Base-by-base conservation (phyloP, 176 grass and related monocot genomes). In the Eleusine coracana region DNA sequence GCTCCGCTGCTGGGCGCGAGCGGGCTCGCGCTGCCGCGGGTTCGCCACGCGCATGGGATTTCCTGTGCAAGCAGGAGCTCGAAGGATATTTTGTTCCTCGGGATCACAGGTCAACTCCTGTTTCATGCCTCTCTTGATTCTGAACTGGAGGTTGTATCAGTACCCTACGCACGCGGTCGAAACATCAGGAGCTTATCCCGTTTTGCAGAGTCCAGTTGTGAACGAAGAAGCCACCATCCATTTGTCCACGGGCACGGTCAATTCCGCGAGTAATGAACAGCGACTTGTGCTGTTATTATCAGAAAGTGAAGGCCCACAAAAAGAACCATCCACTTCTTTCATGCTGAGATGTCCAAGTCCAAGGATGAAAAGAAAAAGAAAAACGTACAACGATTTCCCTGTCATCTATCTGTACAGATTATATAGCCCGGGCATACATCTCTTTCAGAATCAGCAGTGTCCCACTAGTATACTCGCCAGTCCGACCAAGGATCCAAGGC, bases 31-130 rank as follows among this genome's bases (percentile, higher is more conserved):
- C 73, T 1, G 7, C 58, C 10, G 14, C 73, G 23, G 45, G 1
- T 44, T 27, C 21, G 78, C 21, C 83, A 82, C 88, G 29, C 83
- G 78, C 73, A 20, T 11, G n/a, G 88, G 88, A 89, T 89, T 36
- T 10, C 45, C 73, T 89, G 79, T 20, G 78, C 73, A 4, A 11
- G 15, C 74, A 14, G 7, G 23, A 42, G 52, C 20, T 69, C 82
- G 23, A 50, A 17, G 41, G 51, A 44, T 37, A n/a, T 0, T 0
- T 1, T 63, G 87, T 63, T 15, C 23, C 87, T 63, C 11, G 29
- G 23, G 39, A 18, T 78, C 58, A 12, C 28, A 13, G 6, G 0
- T 3, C 59, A 10, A 2, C n/a, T 12, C n/a, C 59, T 0, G 6
- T 62, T 9, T 49, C 29, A 70, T 48, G 40, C 21, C 12, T 27